These are phyloP conservation scores for Ascochyta viciae-villosae DNA, from an alignment of 2,329 filamentous ascomycete genomes.

Conservation along the genomic window DNA sequence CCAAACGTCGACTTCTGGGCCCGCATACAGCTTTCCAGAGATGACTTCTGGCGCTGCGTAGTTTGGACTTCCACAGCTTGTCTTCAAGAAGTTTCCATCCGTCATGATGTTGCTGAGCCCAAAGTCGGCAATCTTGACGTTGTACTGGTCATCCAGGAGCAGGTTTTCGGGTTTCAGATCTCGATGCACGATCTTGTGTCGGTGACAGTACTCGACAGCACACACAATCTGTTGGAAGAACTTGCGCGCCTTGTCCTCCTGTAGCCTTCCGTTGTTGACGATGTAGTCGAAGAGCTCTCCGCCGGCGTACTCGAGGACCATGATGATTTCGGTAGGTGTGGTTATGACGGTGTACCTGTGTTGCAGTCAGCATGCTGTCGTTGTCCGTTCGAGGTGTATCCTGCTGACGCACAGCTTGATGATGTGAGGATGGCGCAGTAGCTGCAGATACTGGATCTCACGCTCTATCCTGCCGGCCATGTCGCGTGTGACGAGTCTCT, in stretches of 20 bases:
- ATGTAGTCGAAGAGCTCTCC: constrained; percentile 98
- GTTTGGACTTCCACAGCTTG: constrained; percentile 96
- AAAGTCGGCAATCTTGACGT: constrained; percentile 99
- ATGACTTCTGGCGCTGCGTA: constrained; percentile 98
- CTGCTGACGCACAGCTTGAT: constrained; percentile 81
- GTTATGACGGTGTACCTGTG: constrained; percentile 93
- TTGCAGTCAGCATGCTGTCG: constrained; percentile 9
- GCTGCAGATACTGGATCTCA: constrained; percentile 96
- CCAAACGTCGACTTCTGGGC: constrained; percentile 98
- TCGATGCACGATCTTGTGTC: constrained; percentile 98
- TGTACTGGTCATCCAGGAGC: constrained; percentile 90
- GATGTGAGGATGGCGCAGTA: constrained; percentile 95
- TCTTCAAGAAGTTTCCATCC: constrained; percentile 98
- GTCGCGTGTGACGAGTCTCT: constrained; percentile 94
- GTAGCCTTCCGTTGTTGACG: constrained; percentile 89
- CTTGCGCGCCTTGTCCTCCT: constrained; percentile 88
- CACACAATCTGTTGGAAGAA: constrained; percentile 99
- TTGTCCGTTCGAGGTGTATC: background rate
- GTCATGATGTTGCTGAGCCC: constrained; percentile 99
- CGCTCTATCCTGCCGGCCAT: constrained; percentile 98
- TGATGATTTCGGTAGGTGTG: constrained; percentile 92
- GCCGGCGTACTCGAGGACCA: constrained; percentile 98
- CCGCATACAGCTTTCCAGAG: constrained; percentile 95
- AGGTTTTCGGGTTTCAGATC: constrained; percentile 98
- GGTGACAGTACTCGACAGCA: constrained; percentile 97